Conservation (phyloP, 768 basidiomycete species). For the Suillus decipiens region DNA sequence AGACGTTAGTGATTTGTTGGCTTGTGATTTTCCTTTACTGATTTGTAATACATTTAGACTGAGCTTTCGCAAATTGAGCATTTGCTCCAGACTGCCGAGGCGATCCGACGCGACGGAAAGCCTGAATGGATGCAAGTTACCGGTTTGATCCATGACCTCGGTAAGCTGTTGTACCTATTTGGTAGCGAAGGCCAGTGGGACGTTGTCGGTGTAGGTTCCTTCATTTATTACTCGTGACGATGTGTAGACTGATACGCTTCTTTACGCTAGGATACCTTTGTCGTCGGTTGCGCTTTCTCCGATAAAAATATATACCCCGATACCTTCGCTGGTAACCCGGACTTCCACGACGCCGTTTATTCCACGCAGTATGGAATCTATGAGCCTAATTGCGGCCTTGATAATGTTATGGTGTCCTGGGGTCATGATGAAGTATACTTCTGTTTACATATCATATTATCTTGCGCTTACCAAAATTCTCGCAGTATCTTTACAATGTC, state of each 20-base stretch:
- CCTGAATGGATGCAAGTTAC: conserved; percentile 94
- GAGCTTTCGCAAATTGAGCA: conserved; percentile 86
- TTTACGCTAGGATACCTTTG: conserved; percentile 59
- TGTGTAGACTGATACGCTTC: conserved; percentile 1
- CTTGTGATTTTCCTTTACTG: conserved; percentile 11
- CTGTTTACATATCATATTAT: not conserved
- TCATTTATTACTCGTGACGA: not conserved
- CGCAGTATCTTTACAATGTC: conserved; percentile 80
- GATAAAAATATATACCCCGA: conserved; percentile 83
- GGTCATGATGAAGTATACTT: conserved; percentile 82
- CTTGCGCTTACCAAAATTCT: not conserved
- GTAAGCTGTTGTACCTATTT: conserved; percentile 84
- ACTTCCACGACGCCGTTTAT: conserved; percentile 62
- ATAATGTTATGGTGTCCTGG: conserved; percentile 88
- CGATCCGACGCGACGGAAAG: conserved; percentile 81
- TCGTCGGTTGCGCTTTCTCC: conserved; percentile 85
- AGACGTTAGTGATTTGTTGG: conserved; percentile 48
- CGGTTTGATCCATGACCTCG: conserved; percentile 86
- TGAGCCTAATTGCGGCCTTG: conserved; percentile 75
- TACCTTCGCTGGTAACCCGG: conserved; percentile 75
- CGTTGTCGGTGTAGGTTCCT: conserved; percentile 74
- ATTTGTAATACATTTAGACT: conserved; percentile 46
- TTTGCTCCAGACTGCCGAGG: conserved; percentile 89
- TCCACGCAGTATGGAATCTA: conserved; percentile 77
- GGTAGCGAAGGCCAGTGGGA: conserved; percentile 93